Base-by-base conservation (phyloP, 345 rosid genomes). In the Brassica cretica region DNA sequence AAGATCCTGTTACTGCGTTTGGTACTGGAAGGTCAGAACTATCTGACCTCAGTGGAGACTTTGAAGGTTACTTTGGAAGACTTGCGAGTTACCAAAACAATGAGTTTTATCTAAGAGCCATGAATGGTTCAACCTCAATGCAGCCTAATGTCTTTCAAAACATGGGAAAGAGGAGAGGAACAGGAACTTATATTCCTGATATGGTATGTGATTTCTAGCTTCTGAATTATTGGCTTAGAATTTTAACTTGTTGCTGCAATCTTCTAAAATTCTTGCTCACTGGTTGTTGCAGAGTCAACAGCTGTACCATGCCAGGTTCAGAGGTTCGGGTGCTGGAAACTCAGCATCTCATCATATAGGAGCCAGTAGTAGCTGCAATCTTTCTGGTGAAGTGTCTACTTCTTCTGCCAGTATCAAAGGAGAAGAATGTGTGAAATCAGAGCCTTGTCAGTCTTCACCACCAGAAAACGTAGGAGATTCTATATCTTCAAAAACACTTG, bases 21-120 rank as follows among this genome's bases (percentile, higher is more conserved):
- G 98, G 98, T 60, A 83, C 85, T 37, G 93, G 96, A 78, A 91
- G 84, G 83, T 85, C 83, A 66, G 93, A 85, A 59, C 76, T 64
- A 9, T 82, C 87, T 74, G 82, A 86, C 74, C 93, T 93, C 70
- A 61, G 62, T 64, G 97, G 98, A 85, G 93, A 91, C 66, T 85
- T 83, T 67, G 83, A 84, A 7, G 33, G 69, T 68, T 66, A 78
- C 73, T 87, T 76, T 67, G 76, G 46, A 66, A 82, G 84, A 77
- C 84, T 92, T 35, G 76, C 76, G 32, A 53, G n/a, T n/a, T 59
- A 53, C 78, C 81, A 73, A 70, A 77, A 68, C 39, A 77, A 71
- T 41, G 32, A 59, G 24, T 74, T 68, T 39, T 68, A 77, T 74
- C 80, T 30, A 1, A 82, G 76, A 70, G 76, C 84, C 55, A 35